Percentiles rank a stretch among this genome's conserved stretches.
phyloP scores from a whole-genome alignment of 306 rosid species.

The Quercus gilva region DNA sequence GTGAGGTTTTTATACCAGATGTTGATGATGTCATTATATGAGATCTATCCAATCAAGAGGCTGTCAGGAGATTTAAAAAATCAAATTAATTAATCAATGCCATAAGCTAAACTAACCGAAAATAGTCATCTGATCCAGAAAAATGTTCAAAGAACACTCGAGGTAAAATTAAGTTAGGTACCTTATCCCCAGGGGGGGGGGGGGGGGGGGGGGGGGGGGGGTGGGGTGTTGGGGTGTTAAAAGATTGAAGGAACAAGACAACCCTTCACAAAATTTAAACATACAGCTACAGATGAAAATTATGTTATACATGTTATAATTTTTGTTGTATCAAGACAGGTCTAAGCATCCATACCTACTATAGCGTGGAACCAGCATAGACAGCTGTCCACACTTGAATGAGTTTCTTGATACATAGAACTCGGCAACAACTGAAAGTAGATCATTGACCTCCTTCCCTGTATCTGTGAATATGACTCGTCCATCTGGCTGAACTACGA shows the following conservation, averaged over 20 bases:
- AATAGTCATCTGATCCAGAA: not conserved
- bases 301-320: not conserved
- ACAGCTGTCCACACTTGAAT: conserved; percentile 38
- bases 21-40: not conserved
- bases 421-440: conserved; percentile 65
- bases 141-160: not conserved
- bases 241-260: not conserved
- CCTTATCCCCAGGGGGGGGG: not conserved
- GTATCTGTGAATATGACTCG: conserved; percentile 54
- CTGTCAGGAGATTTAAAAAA: not conserved
- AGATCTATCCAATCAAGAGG: not conserved
- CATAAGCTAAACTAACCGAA: not conserved
- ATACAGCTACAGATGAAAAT: not conserved
- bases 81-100: not conserved
- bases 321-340: conserved; percentile 1
- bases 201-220: too few relatives aligned
- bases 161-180: not conserved
- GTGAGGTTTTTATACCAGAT: not conserved
- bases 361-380: conserved; percentile 67
- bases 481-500: conserved; percentile 65
- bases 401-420: conserved; percentile 50
- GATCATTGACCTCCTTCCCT: conserved; percentile 65
- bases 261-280: not conserved
- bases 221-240: too few relatives aligned
- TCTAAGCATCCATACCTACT: conserved; percentile 46